A percentile compares a stretch with the other conserved stretches of the same genome.
Conservation (phyloP, 345 rosid species). For the Cardamine occulta region DNA sequence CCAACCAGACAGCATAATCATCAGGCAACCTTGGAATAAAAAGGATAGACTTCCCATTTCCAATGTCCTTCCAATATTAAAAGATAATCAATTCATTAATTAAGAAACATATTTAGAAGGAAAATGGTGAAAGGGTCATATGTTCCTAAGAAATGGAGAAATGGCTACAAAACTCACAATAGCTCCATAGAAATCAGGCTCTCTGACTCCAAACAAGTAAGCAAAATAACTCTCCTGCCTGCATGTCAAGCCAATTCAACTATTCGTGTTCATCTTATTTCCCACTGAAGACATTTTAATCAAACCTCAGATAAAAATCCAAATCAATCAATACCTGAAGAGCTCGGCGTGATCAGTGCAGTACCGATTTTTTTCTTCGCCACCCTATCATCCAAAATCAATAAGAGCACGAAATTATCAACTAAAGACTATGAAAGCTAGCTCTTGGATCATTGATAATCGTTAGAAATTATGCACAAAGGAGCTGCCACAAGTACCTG, state of each 20-base stretch:
- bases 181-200: constrained; percentile 88
- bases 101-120: background rate
- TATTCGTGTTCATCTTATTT: background rate
- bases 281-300: too few relatives aligned
- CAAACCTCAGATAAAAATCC: background rate
- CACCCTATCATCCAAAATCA: constrained; percentile 56
- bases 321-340: constrained; percentile 60
- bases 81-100: background rate
- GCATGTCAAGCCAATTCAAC: constrained; percentile 25
- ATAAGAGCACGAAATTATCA: background rate
- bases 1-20: constrained; percentile 93
- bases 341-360: constrained; percentile 93
- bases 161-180: constrained; percentile 59
- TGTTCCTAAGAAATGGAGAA: background rate
- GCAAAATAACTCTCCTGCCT: constrained; percentile 96
- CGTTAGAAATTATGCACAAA: background rate
- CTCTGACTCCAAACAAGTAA: constrained; percentile 85
- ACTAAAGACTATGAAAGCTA: background rate
- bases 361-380: constrained; percentile 78
- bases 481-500: constrained; percentile 50
- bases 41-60: constrained; percentile 75
- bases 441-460: constrained; percentile 4
- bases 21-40: constrained; percentile 81
- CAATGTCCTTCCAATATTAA: constrained; percentile 62
- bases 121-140: background rate